Conservation (phyloP, 2,329 filamentous ascomycete genomes). For the Diaporthe australafricana region DNA sequence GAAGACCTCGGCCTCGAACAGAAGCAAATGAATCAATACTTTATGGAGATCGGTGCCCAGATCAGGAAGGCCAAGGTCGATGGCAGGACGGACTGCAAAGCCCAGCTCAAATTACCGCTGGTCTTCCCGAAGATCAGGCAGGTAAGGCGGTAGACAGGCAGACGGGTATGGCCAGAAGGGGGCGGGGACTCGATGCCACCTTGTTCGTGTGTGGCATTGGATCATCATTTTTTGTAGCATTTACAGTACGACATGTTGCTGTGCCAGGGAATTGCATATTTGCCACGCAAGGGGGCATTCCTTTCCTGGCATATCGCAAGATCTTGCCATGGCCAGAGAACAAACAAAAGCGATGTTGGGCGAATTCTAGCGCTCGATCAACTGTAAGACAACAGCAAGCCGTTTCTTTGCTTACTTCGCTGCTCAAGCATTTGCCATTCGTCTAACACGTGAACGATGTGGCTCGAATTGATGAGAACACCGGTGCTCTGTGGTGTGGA, state of each 20-base stretch:
- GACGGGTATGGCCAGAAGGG: not conserved
- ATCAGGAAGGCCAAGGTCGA: conserved; percentile 71
- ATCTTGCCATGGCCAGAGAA: not conserved
- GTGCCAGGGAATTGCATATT: conserved; percentile 12
- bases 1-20: conserved; percentile 80
- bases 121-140: conserved; percentile 77
- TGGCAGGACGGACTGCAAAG: conserved; percentile 67
- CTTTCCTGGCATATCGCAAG: not conserved
- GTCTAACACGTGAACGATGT: not conserved
- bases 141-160: conserved; percentile 31
- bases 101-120: conserved; percentile 80
- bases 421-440: no score
- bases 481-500: no score
- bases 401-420: not conserved
- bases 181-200: not conserved
- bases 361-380: not conserved
- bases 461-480: no score
- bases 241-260: not conserved
- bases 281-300: not conserved
- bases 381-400: not conserved
- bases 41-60: conserved; percentile 79
- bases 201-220: not conserved
- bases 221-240: not conserved
- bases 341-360: not conserved
- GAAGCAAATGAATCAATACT: conserved; percentile 78